Percentiles rank a stretch among this genome's conserved stretches.
These are phyloP conservation scores for Macadamia integrifolia DNA, from an alignment of 164 flowering plant species.

Conservation along the genomic window DNA sequence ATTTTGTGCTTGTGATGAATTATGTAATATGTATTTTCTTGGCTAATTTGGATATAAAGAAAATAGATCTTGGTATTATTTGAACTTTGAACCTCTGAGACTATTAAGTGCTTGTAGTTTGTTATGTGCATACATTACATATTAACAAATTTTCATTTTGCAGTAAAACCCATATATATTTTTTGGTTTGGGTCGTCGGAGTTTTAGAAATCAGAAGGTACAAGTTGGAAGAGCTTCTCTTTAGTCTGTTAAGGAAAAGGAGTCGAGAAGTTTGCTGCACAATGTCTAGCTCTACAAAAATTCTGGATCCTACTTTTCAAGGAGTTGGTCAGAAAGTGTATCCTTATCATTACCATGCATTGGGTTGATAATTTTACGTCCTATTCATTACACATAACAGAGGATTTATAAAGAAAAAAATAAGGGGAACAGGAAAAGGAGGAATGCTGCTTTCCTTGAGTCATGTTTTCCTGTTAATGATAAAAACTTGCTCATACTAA, in stretches of 20 bases:
- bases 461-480: background rate
- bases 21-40: too few species aligned
- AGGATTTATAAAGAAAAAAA: background rate
- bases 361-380: background rate
- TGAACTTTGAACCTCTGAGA: background rate
- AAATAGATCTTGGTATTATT: too few species aligned
- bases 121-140: background rate
- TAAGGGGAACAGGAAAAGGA: background rate
- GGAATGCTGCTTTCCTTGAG: background rate
- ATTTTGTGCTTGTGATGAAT: too few species aligned
- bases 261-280: slow-evolving; percentile 14
- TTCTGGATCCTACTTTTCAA: slow-evolving; percentile 88
- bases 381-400: background rate
- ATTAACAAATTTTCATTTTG: background rate
- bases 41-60: too few species aligned
- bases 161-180: slow-evolving; percentile 4
- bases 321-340: slow-evolving; percentile 86
- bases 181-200: background rate
- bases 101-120: background rate
- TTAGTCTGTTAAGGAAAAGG: slow-evolving; percentile 7
- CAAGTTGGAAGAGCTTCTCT: slow-evolving; percentile 2
- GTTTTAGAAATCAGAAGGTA: slow-evolving; percentile 2
- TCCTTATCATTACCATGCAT: slow-evolving; percentile 37
- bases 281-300: slow-evolving; percentile 73
- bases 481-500: background rate